Evolutionary conservation across 768 basidiomycete species (phyloP), one percentile per base, ranked within the genome.

Genomic region (Lentinula raphanica): DNA sequence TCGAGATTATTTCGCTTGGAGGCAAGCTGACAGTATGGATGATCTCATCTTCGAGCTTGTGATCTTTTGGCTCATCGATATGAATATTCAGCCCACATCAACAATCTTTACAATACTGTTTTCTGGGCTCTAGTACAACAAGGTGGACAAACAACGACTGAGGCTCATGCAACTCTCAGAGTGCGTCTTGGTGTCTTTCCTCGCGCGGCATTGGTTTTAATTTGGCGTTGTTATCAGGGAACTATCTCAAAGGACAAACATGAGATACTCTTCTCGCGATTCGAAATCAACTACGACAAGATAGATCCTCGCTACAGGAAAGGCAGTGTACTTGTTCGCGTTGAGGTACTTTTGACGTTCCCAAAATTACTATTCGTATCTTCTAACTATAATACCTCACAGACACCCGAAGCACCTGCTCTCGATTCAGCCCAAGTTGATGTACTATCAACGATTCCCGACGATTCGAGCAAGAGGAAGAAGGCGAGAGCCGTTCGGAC

Each of bases 51-150:
- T 11, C 46, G 12, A 21, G 38, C 0, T 21, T 32, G 42, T 4
- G n/a, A 51, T 15, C 7, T 17, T 25, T n/a, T n/a, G n/a, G 60
- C 63, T 38, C 31, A 53, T 54, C 62, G 50, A 51, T 39, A 23
- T 38, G 29, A 29, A n/a, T n/a, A n/a, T 39, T 25, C 23, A 98
- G 95, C 97, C 0, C 97, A 99, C 68, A 89, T 98, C 68, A 99
- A 99, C 68, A 99, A 99, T 68, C 74, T 99, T 23, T 95, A 98
- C 74, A 99, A 99, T 67, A 98, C 97, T 0, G 77, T 76, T 0
- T 99, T 98, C 67, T 98, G 96, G 97, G 90, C 94, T 0, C 81
- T 99, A 32, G 85, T 98, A 0, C 87, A 87, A 44, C 80, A 90
- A 64, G 90, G 87, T n/a, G 88, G 87, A 0, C 76, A 90, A 68